Conservation (phyloP, 1,139 yeast genomes). For the Candida sanyaensis region DNA sequence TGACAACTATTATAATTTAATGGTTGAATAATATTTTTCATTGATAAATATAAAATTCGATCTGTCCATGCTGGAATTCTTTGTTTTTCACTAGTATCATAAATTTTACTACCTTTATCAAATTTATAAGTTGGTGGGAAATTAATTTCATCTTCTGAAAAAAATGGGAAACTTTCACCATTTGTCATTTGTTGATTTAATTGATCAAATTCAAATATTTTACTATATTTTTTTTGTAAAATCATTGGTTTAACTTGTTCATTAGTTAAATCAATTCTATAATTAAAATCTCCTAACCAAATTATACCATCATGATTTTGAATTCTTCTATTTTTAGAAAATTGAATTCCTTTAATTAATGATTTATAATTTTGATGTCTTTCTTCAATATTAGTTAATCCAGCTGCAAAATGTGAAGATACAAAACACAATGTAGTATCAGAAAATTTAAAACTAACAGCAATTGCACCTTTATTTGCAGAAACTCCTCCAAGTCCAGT, state of each 20-base stretch:
- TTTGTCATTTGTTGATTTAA: slow-evolving; percentile 67
- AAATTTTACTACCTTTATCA: slow-evolving; percentile 75
- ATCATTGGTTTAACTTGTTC: slow-evolving; percentile 65
- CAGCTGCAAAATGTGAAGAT: slow-evolving; percentile 91
- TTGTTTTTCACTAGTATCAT: slow-evolving; percentile 88
- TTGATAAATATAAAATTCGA: slow-evolving; percentile 52
- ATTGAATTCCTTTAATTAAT: slow-evolving; percentile 59
- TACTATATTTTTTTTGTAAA: slow-evolving; percentile 49
- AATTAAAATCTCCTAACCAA: slow-evolving; percentile 94
- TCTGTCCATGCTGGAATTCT: slow-evolving; percentile 98
- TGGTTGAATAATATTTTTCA: slow-evolving; percentile 63
- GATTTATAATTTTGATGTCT: slow-evolving; percentile 81
- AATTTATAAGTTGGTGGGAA: slow-evolving; percentile 93
- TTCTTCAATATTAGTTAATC: slow-evolving; percentile 73
- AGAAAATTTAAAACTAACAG: slow-evolving; percentile 77
- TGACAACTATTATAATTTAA: slow-evolving; percentile 63
- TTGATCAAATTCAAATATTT: slow-evolving; percentile 74
- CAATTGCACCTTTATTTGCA: slow-evolving; percentile 94
- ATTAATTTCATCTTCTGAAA: slow-evolving; percentile 71
- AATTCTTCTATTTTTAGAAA: slow-evolving; percentile 50
- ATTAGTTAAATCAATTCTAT: slow-evolving; percentile 70
- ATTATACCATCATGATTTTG: slow-evolving; percentile 83
- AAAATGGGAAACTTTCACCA: slow-evolving; percentile 67
- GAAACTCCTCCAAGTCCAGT: slow-evolving; percentile 96
- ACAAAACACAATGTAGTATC: slow-evolving; percentile 77